Evolutionary conservation across 1,139 yeast species (phyloP).

Genomic region (Chernovozyma aurita): DNA sequence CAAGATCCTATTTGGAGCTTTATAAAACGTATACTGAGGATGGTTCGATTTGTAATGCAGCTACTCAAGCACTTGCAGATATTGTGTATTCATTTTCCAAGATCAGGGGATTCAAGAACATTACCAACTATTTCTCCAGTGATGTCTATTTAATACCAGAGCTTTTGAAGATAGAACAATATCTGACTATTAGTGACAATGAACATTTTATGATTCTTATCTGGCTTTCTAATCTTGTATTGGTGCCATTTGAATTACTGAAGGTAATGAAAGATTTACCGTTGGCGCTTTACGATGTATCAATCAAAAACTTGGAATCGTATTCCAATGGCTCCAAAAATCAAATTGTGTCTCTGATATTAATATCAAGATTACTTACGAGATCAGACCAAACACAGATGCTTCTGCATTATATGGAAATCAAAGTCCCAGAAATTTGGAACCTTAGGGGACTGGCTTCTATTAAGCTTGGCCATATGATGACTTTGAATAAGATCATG

Average conservation of each 20-base stretch:
- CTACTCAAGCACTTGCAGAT: conserved; percentile 15
- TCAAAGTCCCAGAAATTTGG: not conserved
- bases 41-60: not conserved
- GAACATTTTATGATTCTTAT: conserved; percentile 55
- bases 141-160: conserved; percentile 48
- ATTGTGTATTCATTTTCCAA: conserved; percentile 58
- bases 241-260: conserved; percentile 66
- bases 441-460: not conserved
- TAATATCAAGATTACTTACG: conserved; percentile 33
- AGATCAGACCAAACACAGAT: conserved; percentile 23
- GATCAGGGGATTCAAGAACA: conserved; percentile 60
- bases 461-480: conserved; percentile 32
- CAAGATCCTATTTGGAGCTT: conserved; percentile 20
- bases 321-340: conserved; percentile 26
- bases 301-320: conserved; percentile 21
- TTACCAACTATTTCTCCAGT: conserved; percentile 55
- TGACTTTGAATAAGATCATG: conserved; percentile 34
- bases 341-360: conserved; percentile 30
- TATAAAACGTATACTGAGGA: not conserved
- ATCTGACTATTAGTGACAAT: conserved; percentile 40
- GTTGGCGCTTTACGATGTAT: conserved; percentile 28
- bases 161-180: conserved; percentile 20
- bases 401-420: conserved; percentile 18
- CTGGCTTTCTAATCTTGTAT: conserved; percentile 67
- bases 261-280: conserved; percentile 34